Base-by-base conservation (phyloP, 2,329 filamentous ascomycete species). In the Aspergillus fijiensis region DNA sequence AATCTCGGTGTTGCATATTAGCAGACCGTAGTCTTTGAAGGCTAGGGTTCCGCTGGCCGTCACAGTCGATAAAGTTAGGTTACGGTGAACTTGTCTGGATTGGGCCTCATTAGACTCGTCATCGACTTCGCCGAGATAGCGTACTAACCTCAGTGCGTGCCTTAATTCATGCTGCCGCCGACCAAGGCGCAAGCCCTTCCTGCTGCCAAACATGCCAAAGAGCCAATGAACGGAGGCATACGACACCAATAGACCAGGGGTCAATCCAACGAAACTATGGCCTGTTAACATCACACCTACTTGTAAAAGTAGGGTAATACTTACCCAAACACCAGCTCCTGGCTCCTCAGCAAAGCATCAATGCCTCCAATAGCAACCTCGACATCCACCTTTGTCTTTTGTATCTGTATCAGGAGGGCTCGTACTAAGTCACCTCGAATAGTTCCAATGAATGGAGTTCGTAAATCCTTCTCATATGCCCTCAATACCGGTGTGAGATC, bases 351-450 rank as follows among this genome's bases (percentile, higher is more conserved):
- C 33, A 99, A 84, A 35, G 92, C 87, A 80, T 99, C 94, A 65
- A 99, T 99, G 19, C 95, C 95, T 61, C 90, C 92, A 79, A 99
- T 93, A 14, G 95, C 95, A 62, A 98, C 88, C 76, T 99, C 95
- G 12, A 99, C 87, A 71, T 99, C 95, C 9, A 99, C 95, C 80
- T 99, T 99, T 23, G 95, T 98, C 82, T 99, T 99, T 72, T 99
- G 95, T 42, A 99, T 89, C 73, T 99, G 95, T 58, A 99, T 98
- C 49, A 99, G 82, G 29, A 99, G 85, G 4, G 94, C 92, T 55
- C 94, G 88, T 39, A 98, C 85, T 29, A 99, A 83, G 69, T 98
- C 94, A 11, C 95, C 95, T 31, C 87, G 85, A 19, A 99, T 77
- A 0, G 93, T 91, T 7, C 94, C 93, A 57, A 88, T 82, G 62